Conservation (phyloP, 345 rosid species). For the Melaleuca quinquenervia region DNA sequence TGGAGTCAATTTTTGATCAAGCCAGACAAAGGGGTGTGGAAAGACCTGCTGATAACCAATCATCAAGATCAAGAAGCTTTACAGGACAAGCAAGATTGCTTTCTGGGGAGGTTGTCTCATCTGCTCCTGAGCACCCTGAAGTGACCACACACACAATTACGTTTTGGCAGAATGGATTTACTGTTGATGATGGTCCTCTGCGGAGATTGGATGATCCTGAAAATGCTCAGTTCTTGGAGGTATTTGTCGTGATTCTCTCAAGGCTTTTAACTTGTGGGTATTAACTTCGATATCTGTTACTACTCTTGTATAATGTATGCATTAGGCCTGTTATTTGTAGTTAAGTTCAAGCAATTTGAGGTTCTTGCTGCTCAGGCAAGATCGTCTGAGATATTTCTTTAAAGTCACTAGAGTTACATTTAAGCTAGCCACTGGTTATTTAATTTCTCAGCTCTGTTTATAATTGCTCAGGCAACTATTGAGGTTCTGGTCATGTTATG, state of each 20-base stretch:
- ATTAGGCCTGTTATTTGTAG: not conserved
- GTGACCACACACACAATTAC: conserved; percentile 48
- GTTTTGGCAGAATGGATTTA: conserved; percentile 92
- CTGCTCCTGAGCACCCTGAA: conserved; percentile 54
- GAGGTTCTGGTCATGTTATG: not conserved
- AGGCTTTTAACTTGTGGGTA: not conserved
- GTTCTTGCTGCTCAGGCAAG: not conserved
- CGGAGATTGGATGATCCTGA: conserved; percentile 70
- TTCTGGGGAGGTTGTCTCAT: conserved; percentile 54
- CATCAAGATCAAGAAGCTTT: conserved; percentile 62
- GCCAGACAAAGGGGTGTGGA: conserved; percentile 67
- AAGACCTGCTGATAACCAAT: conserved; percentile 36
- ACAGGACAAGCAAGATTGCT: conserved; percentile 66
- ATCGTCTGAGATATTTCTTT: not conserved
- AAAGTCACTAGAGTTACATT: not conserved
- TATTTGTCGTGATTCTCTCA: conserved; percentile 1
- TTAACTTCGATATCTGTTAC: not conserved
- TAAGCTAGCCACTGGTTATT: not conserved
- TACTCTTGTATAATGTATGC: not conserved
- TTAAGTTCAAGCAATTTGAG: not conserved
- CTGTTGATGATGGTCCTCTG: conserved; percentile 78
- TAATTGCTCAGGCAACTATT: too few relatives aligned
- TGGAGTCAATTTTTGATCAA: conserved; percentile 56
- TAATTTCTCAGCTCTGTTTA: not conserved
- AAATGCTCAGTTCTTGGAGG: conserved; percentile 79